These are phyloP conservation scores for Leccinum barrowsii DNA, from an alignment of 768 basidiomycete species.

Conservation along the genomic window DNA sequence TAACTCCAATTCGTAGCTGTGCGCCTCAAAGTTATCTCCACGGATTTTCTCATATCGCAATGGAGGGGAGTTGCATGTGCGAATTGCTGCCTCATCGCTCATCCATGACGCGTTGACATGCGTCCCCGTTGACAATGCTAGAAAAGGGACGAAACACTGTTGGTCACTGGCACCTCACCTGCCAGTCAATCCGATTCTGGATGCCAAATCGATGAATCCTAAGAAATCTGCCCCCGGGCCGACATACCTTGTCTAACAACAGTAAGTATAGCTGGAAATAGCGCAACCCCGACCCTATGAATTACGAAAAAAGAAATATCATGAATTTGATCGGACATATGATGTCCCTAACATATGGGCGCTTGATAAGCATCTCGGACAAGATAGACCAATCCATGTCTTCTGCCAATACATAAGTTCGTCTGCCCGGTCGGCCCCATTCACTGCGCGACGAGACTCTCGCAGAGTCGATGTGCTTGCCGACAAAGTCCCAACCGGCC, in stretches of 20 bases:
- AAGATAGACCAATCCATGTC: background rate
- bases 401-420: background rate
- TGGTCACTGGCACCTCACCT: background rate
- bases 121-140: background rate
- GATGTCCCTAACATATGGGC: background rate
- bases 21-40: background rate
- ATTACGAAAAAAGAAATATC: background rate
- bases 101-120: background rate
- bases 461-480: background rate
- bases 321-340: background rate
- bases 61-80: background rate
- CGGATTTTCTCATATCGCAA: conserved; percentile 1
- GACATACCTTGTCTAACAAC: background rate
- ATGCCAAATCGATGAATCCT: background rate
- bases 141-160: background rate
- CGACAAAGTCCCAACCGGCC: background rate
- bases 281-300: background rate
- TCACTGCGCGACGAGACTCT: background rate
- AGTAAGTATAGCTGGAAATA: background rate
- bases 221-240: background rate
- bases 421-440: background rate
- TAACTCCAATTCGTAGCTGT: background rate
- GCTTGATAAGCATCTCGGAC: background rate
- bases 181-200: background rate
- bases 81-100: background rate